Base-by-base conservation (phyloP, 176 grass and related monocot genomes). In the Oryza punctata region DNA sequence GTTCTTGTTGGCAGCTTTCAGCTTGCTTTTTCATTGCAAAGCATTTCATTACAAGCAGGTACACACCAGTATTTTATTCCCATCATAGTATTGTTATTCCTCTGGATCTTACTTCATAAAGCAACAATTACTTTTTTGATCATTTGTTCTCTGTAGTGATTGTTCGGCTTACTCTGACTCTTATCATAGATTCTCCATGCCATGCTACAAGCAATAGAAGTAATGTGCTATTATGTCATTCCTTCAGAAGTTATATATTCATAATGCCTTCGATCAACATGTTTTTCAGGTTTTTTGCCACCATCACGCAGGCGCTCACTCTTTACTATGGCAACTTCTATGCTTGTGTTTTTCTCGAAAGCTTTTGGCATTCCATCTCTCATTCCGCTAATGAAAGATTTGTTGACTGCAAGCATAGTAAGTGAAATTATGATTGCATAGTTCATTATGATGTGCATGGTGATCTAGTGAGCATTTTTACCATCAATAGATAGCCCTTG, bases 1-100 rank as follows among this genome's bases (percentile, higher is more conserved):
- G 81, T 95, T 80, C 77, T 98, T 82, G 80, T 89, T 67, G 80
- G 89, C 50, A 98, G 96, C 66, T 98, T 98, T 89, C 96, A 92
- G 80, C 93, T 98, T 90, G 93, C 96, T 9, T 95, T 95, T 86
- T 93, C 96, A 75, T 87, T 98, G 81, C 95, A 93, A 95, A 85
- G n/a, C 54, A 44, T 93, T 78, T 91, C 96, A 44, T 69, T 98
- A 82, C 82, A 86, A 68, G 89, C 79, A 88, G 96, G 96, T 95
- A 86, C 6, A 12, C 75, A 60, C 23, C n/a, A 76, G 76, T 77
- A 78, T 33, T 63, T 76, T 84, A 78, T 27, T 63, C 81, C 65
- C 35, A 57, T 37, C 70, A 59, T 29, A 76, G 27, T 82, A 73
- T 43, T 65, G 60, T 64, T 71, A 4, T 81, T 67, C n/a, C 77